These are phyloP conservation scores for Neofusicoccum parvum DNA, from an alignment of 2,329 filamentous ascomycete species.

Conservation along the genomic window DNA sequence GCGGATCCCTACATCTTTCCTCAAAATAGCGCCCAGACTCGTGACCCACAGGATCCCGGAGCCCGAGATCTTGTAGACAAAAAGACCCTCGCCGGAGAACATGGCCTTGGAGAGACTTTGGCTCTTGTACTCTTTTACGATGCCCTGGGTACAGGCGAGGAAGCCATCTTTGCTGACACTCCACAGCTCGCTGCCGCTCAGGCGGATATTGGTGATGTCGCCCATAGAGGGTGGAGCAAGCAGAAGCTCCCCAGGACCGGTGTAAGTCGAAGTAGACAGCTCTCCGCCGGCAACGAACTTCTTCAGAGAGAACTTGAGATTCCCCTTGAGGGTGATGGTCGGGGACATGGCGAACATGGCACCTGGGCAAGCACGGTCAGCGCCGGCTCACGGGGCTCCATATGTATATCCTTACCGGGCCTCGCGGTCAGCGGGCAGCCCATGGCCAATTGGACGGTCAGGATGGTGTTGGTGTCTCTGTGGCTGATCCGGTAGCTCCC, in stretches of 20 bases:
- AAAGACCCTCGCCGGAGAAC: constrained; percentile 91
- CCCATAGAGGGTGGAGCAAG: constrained; percentile 79
- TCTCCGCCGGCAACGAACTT: constrained; percentile 85
- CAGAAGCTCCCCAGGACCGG: constrained; percentile 87
- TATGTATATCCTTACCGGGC: constrained; percentile 58
- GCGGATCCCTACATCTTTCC: constrained; percentile 74
- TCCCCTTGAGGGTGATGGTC: constrained; percentile 79
- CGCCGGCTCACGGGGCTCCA: background rate
- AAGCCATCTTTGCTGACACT: constrained; percentile 85
- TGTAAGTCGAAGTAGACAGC: constrained; percentile 76
- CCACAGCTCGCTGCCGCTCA: constrained; percentile 76
- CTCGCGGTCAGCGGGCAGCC: constrained; percentile 81
- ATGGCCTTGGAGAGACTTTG: constrained; percentile 88
- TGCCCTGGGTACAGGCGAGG: constrained; percentile 81
- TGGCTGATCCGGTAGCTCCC: constrained; percentile 93
- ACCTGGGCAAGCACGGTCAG: constrained; percentile 48
- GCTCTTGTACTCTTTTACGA: constrained; percentile 82
- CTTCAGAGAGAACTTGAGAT: constrained; percentile 83
- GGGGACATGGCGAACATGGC: constrained; percentile 95
- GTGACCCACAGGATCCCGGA: constrained; percentile 84
- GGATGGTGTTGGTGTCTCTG: constrained; percentile 83
- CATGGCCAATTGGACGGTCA: constrained; percentile 87
- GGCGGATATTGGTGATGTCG: constrained; percentile 78
- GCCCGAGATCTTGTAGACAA: constrained; percentile 83
- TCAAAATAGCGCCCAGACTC: constrained; percentile 91